Evolutionary conservation across 176 grass and related monocot species (phyloP).

Genomic region (Puccinellia tenuiflora): DNA sequence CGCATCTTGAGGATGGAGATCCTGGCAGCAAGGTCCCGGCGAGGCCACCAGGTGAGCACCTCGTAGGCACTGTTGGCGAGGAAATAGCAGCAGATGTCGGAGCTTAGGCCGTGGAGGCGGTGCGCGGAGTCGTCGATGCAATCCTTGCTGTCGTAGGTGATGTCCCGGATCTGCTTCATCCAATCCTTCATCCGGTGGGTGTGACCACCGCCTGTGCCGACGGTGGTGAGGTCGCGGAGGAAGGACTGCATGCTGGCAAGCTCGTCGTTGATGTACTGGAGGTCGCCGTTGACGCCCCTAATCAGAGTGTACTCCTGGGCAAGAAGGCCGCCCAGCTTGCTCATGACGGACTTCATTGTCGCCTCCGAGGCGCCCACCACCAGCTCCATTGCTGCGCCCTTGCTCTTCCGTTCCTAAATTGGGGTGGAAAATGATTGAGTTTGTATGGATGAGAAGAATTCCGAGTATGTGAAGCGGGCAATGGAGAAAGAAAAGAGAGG

Average conservation of each 20-base stretch:
- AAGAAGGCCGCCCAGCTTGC: not conserved
- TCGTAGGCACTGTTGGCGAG: not conserved
- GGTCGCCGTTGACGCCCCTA: not conserved
- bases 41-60: not conserved
- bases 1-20: not conserved
- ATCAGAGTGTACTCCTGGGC: not conserved
- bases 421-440: too few relatives aligned
- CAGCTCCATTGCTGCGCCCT: not conserved
- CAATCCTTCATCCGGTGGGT: not conserved
- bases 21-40: not conserved
- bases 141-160: not conserved
- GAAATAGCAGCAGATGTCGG: not conserved
- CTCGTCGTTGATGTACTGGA: constrained; percentile 9
- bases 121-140: not conserved
- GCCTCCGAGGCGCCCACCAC: not conserved
- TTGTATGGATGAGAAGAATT: too few relatives aligned
- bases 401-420: not conserved
- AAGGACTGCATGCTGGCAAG: constrained; percentile 1
- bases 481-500: too few relatives aligned
- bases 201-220: not conserved
- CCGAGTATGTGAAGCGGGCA: too few relatives aligned
- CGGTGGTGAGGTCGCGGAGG: not conserved
- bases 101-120: not conserved
- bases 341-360: not conserved
- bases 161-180: not conserved